Evolutionary conservation across 2,329 filamentous ascomycete genomes (phyloP), one percentile per base, ranked within the genome.

Genomic region (Huntiella decipiens): DNA sequence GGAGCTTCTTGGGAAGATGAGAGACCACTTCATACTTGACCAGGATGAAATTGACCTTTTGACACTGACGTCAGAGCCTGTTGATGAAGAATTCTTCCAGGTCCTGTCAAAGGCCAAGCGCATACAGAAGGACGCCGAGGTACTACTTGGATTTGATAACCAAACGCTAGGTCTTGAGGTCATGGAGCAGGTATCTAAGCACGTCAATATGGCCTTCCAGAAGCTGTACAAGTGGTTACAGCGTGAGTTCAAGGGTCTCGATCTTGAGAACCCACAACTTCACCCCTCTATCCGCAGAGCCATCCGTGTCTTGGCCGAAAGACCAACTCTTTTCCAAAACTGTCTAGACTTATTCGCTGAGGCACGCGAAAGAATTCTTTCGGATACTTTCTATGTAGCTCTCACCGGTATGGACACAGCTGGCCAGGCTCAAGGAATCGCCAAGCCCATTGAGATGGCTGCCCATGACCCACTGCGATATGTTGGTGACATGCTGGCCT

Each of bases 201-300:
- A 84, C 51, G 70, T 98, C 43, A 91, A 94, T 56, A 71, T 79
- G 12, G 88, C 84, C 4, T 98, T 91, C 54, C 88, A 98, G 58
- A 98, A 95, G 58, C 71, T 98, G 2, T 95, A 93, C 61, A 78
- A 84, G 54, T 98, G 88, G 88, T 78, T 93, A 15, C 87, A 95
- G 58, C 78, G 82, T 49, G 86, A 95, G 55, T 92, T 98, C 63
- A 93, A 87, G 59, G 79, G 79, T 0, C 64, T 96, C 43, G 92
- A 96, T 58, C 71, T 96, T 6, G 91, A 98, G 56, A 94, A 92
- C 53, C 87, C 87, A 1, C 87, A 93, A 55, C 87, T 96, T 58
- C 87, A 82, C 57, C 73, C 79, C 15, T 79, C 83, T 0, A 87
- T 98, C 51, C 74, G 88, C 44, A 75, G 79, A 47, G 86, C 86